Conservation (phyloP, 768 basidiomycete genomes). For the Macrolepiota albuminosa region DNA sequence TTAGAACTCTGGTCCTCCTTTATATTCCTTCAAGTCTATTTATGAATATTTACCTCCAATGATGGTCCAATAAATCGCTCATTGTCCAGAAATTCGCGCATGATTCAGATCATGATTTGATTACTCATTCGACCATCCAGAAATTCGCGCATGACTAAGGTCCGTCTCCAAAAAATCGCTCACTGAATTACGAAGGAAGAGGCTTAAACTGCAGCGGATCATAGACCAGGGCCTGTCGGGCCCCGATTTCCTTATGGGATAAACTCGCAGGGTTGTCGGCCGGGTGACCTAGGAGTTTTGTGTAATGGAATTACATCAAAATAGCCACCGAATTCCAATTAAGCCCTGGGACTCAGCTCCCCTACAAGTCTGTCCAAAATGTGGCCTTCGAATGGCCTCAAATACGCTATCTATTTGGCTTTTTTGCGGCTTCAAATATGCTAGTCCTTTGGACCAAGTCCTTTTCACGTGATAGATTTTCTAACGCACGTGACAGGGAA, state of each 20-base stretch:
- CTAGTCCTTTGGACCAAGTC: background rate
- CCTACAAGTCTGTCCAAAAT: no score
- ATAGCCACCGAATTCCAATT: no score
- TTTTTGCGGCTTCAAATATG: background rate
- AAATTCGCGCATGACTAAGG: conserved; percentile 1
- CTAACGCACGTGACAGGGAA: no score
- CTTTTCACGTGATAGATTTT: background rate
- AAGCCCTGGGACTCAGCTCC: no score
- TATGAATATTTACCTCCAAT: background rate
- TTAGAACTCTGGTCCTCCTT: background rate
- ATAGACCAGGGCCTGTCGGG: no score
- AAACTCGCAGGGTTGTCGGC: no score
- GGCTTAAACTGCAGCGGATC: no score
- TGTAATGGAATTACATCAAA: no score
- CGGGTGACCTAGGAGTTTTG: no score
- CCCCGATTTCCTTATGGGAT: no score
- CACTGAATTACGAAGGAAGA: background rate
- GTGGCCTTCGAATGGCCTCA: no score
- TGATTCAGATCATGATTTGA: background rate
- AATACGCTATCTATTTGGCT: no score
- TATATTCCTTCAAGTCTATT: background rate
- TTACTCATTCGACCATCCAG: background rate
- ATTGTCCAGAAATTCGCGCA: background rate
- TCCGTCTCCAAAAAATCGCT: background rate
- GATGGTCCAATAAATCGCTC: background rate